Conservation (phyloP, 1,284 basidiomycete species). For the Trametes versicolor region DNA sequence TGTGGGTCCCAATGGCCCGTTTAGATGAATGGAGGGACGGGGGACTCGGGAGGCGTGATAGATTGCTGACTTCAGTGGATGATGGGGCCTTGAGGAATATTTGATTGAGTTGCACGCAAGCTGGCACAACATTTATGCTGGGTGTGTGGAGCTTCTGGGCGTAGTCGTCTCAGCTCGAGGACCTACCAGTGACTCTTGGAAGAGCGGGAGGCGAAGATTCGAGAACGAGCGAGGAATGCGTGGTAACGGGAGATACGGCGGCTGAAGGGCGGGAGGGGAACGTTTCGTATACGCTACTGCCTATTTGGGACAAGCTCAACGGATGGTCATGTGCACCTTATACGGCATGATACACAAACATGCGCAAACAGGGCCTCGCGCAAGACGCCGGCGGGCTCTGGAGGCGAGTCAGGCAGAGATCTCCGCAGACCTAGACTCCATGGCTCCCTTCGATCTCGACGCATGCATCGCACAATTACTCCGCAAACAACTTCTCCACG, state of each 20-base stretch:
- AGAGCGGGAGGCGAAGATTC: neutral
- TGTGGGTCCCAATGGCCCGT: slow-evolving; percentile 1
- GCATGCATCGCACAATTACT: slow-evolving; percentile 92
- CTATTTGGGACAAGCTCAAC: slow-evolving; percentile 10
- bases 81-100: slow-evolving; percentile 7
- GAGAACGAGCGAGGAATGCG: slow-evolving; percentile 10
- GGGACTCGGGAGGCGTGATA: slow-evolving; percentile 14
- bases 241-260: slow-evolving; percentile 8
- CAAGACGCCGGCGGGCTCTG: neutral
- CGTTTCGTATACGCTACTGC: slow-evolving; percentile 18
- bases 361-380: slow-evolving; percentile 6
- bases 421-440: slow-evolving; percentile 44
- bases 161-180: neutral
- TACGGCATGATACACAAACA: slow-evolving; percentile 9
- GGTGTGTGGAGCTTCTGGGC: neutral
- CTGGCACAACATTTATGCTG: slow-evolving; percentile 1
- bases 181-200: neutral
- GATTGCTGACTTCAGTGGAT: slow-evolving; percentile 17
- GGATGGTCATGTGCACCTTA: neutral
- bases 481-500: slow-evolving; percentile 92
- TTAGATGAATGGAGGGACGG: neutral
- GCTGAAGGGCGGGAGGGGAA: neutral
- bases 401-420: slow-evolving; percentile 14
- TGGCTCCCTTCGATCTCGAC: slow-evolving; percentile 96
- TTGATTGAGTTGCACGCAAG: slow-evolving; percentile 7